Conservation (phyloP, 2,329 filamentous ascomycete genomes). For the Aciculosporium take region DNA sequence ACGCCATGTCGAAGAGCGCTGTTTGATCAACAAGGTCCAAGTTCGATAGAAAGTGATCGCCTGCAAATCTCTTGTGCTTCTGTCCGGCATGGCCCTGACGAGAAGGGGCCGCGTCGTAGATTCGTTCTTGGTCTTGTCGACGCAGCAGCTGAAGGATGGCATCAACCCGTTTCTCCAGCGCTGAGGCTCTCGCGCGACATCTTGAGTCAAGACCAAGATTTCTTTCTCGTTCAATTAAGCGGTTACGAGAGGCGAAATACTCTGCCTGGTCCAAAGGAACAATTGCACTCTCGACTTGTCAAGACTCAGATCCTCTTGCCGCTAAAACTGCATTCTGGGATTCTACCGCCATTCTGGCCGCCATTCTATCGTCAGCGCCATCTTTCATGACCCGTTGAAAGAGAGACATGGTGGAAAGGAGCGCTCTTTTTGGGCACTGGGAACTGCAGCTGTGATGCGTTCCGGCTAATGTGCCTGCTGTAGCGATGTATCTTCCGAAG, state of each 20-base stretch:
- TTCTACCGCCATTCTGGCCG: not conserved
- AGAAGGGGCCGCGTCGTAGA: constrained; percentile 22
- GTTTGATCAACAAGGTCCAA: constrained; percentile 39
- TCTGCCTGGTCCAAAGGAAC: not conserved
- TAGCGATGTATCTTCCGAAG: not conserved
- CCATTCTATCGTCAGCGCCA: not conserved
- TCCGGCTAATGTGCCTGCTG: not conserved
- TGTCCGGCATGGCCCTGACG: constrained; percentile 28
- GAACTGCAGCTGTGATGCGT: not conserved
- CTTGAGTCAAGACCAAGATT: constrained; percentile 26
- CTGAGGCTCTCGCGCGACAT: constrained; percentile 18
- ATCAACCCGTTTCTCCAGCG: constrained; percentile 24
- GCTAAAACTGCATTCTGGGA: not conserved
- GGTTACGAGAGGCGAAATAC: not conserved
- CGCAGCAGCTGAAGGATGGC: constrained; percentile 25
- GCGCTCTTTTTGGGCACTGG: not conserved
- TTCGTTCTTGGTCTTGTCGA: constrained; percentile 17
- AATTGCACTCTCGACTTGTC: not conserved
- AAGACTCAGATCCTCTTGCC: not conserved
- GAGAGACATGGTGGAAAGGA: not conserved
- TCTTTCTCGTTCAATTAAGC: constrained; percentile 15
- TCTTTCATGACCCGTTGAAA: not conserved
- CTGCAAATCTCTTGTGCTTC: constrained; percentile 29
- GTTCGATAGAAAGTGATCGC: constrained; percentile 46
- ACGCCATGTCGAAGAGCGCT: constrained; percentile 40